Evolutionary conservation across 495 filamentous ascomycete species (phyloP), one percentile per base, ranked within the genome.

Genomic region (Penicillium salamii): DNA sequence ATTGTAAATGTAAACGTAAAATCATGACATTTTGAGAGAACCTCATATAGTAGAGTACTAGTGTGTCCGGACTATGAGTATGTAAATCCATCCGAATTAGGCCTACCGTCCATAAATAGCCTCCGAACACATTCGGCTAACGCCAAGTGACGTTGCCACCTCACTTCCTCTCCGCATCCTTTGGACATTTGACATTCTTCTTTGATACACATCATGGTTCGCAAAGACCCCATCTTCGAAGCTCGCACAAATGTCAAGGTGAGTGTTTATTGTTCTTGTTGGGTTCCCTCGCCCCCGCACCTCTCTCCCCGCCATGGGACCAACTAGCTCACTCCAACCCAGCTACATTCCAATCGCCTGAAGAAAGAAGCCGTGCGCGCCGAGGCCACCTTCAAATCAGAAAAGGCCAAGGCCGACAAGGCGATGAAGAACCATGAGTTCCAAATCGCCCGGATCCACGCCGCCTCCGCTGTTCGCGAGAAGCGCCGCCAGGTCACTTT

Each of bases 181-280:
- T 32, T 36, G 17, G 24, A 26, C 39, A 48, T 37, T 18, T 36
- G 13, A 18, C 41, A n/a, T 19, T 37, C n/a, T n/a, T 20, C 14
- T 12, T 21, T 28, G n/a, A 39, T 14, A 19, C 34, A 33, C 65
- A 71, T 49, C 26, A 76, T 76, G 73, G 70, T 72, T 55, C 68
- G 71, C 46, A 70, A 67, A 52, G 73, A 76, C 58, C 73, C 73
- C 29, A 75, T 76, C 23, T 76, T 76, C 53, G 73, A 76, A 58
- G 73, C 73, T 26, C 73, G 73, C 49, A 76, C 73, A 26, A 76
- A 76, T 74, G 73, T 76, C 28, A 75, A 76, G 50, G 73, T 76
- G 42, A 53, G 53, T 48, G 5, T 11, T 32, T 7, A 3, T 11
- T 41, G 13, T 5, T 3, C 26, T 11, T 29, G 24, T 32, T 19